Evolutionary conservation across 2,329 filamentous ascomycete genomes (phyloP), one percentile per base, ranked within the genome.

Genomic region (Curvularia sp.): DNA sequence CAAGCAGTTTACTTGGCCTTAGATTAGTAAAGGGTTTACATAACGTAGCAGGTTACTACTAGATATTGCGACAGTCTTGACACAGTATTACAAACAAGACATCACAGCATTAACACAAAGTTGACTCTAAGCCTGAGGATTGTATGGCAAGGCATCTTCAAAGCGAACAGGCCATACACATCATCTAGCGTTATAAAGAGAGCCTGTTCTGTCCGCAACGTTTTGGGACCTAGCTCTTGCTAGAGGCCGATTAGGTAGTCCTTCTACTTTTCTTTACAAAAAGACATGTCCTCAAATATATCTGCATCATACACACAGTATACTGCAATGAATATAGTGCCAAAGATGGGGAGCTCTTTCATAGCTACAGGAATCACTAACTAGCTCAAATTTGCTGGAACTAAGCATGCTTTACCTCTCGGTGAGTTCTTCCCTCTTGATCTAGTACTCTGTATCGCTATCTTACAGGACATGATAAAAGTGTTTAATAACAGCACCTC

Each of bases 351-450:
- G 2, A 49, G 30, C 46, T 49, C 46, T 49, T 49, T 49, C 15
- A 38, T 49, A 35, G 30, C 46, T 38, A 49, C 9, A 49, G 46
- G 46, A 22, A 28, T 49, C 15, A 49, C 46, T 35, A 38, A 49
- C 46, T 24, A 38, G 46, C 8, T 49, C 24, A 38, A 30, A 8
- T 35, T 49, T 35, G 24, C 9, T 13, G 18, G 46, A 49, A 49
- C 24, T 49, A 35, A 49, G 46, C 4, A 35, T 35, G 46, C 46
- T 35, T 49, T 24, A 24, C 46, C 30, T 49, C 5, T 49, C 15
- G 15, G 46, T 49, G 30, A 49, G 18, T 49, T 49, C 46, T 38
- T 49, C n/a, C 15, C 44, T 22, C 46, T 49, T 49, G 28, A 6
- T n/a, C 46, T 49, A 49, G 30, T 49, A 6, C 15, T 30, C 30